These are phyloP conservation scores for Thuidium tamariscinum DNA, from an alignment of 225 moss, liverwort and hornwort species.

Conservation along the genomic window DNA sequence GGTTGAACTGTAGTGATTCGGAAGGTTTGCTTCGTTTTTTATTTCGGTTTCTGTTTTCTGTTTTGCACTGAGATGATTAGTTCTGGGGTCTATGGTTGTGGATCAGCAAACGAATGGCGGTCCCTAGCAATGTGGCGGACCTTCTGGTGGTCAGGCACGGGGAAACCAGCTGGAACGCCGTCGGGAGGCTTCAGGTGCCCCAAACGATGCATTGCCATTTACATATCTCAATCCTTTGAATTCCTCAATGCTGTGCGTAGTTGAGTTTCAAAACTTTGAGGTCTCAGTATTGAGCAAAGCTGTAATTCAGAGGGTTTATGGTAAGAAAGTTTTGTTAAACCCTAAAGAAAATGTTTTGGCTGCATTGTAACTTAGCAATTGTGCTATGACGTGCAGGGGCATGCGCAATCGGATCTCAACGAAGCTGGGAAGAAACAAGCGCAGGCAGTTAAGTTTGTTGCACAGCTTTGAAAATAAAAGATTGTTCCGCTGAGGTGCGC, in stretches of 20 bases:
- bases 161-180: slow-evolving; percentile 46
- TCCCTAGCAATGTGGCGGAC: slow-evolving; percentile 36
- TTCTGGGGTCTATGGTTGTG: not conserved
- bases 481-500: slow-evolving; percentile 14
- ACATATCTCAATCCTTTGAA: not conserved
- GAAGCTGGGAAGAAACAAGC: slow-evolving; percentile 75
- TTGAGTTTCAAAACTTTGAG: not conserved
- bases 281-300: not conserved
- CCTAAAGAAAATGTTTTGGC: not conserved
- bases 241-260: not conserved
- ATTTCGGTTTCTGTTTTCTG: not conserved
- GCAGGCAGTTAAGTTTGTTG: slow-evolving; percentile 70
- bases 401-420: slow-evolving; percentile 72
- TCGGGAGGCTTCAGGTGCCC: slow-evolving; percentile 37
- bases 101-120: not conserved
- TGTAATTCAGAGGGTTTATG: not conserved
- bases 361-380: not conserved
- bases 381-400: slow-evolving; percentile 36
- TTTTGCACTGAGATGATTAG: not conserved
- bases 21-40: not conserved
- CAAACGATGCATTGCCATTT: not conserved
- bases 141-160: slow-evolving; percentile 48
- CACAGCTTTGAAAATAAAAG: slow-evolving; percentile 1
- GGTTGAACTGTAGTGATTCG: not conserved
- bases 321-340: not conserved